These are phyloP conservation scores for Rhodotorula sp. DNA, from an alignment of 1,284 basidiomycete genomes.

Conservation along the genomic window DNA sequence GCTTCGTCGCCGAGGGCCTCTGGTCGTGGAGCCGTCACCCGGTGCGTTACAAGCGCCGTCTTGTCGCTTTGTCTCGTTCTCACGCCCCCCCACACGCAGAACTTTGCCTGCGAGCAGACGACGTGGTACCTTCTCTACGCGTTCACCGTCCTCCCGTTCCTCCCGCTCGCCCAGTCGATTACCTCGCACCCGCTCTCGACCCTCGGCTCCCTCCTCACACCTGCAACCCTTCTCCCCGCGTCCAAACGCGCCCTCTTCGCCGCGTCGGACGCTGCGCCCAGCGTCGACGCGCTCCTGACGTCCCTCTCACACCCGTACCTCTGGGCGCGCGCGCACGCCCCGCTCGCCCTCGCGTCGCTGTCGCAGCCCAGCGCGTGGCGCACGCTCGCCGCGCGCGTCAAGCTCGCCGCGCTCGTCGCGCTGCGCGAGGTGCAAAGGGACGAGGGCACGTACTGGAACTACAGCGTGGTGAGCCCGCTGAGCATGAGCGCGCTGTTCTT, in stretches of 20 bases:
- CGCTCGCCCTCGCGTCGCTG: not conserved
- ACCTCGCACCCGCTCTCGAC: conserved; percentile 36
- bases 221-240: conserved; percentile 2
- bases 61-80: not conserved
- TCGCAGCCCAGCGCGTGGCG: not conserved
- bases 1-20: conserved; percentile 80
- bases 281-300: not conserved
- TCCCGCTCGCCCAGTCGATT: conserved; percentile 22
- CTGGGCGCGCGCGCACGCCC: not conserved
- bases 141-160: conserved; percentile 44
- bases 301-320: conserved; percentile 5
- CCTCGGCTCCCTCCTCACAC: conserved; percentile 1
- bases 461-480: conserved; percentile 36
- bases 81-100: conserved; percentile 20
- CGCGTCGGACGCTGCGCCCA: not conserved
- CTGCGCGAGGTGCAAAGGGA: conserved; percentile 1
- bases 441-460: conserved; percentile 40
- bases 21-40: conserved; percentile 88
- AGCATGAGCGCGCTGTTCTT: conserved; percentile 38
- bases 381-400: not conserved
- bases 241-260: not conserved
- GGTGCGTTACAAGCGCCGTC: conserved; percentile 16
- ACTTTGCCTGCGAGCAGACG: conserved; percentile 47
- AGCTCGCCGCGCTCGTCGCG: not conserved
- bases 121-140: conserved; percentile 46